Base-by-base conservation (phyloP, 148 eudicot species). In the Pouteria glomerata region DNA sequence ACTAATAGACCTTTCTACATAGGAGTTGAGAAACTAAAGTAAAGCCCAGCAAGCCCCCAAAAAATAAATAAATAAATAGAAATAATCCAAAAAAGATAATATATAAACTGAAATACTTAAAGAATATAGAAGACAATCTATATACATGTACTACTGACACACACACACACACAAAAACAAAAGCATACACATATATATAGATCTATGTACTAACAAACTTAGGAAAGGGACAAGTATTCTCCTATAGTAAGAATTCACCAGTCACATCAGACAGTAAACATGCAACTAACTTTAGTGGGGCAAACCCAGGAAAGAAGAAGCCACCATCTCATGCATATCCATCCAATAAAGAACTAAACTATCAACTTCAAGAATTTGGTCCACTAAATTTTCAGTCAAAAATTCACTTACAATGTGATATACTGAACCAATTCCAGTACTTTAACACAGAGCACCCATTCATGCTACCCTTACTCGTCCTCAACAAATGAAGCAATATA, bases 241-340 rank as follows among this genome's bases (percentile, higher is more conserved):
- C 29, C 41, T 23, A 23, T 14, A 44, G 30, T 6, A 26, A 44
- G 35, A 65, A 42, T 41, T 41, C 24, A 3, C 23, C n/a, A n/a
- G n/a, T n/a, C n/a, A n/a, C n/a, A n/a, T n/a, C n/a, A n/a, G n/a
- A n/a, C 30, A 67, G 39, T 45, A 45, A 3, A 14, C 3, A 44
- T 42, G 68, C 52, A 44, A 64, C 21, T 44, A 51, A 51, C 12
- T 39, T n/a, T 59, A 19, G 57, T 4, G 57, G 44, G n/a, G 44
- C 42, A 51, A 51, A 33, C 26, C 44, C 30, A 68, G 29, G 57
- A 30, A 26, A 51, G 16, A 21, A 51, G 23, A 30, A 27, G 30
- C 59, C 30, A 66, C 66, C 1, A 66, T 47, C 70, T 45, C 55
- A 66, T 47, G 70, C 39, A 66, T 47, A 47, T 45, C 41, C 70